Evolutionary conservation across 805 yeast genomes (phyloP), one percentile per base, ranked within the genome.

Genomic region (Candida wancherniae): DNA sequence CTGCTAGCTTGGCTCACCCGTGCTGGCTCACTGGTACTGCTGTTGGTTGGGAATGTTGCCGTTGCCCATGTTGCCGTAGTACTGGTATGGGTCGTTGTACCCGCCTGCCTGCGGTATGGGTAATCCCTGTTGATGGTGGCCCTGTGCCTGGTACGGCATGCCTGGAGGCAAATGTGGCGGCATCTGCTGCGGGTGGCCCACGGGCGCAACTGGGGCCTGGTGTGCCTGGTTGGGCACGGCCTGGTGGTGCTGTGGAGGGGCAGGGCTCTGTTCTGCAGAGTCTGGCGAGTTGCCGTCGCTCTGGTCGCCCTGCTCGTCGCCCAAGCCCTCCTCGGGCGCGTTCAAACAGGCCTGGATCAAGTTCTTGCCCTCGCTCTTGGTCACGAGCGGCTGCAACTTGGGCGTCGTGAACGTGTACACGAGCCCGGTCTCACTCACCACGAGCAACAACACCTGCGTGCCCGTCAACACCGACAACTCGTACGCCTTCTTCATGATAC

Each of bases 341-440:
- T 90, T 87, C 53, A 90, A 69, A 58, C 98, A 92, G 9, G 96
- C 94, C 67, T 92, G 97, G 52, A 90, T 90, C 51, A 90, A 74
- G 61, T 88, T 88, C 61, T 92, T 88, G 47, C 98, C 98, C 65
- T 92, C 98, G 31, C 94, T 82, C 62, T 90, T 88, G 24, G 97
- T 92, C 31, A 92, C 98, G 48, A 92, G 74, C 6, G 98, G 98
- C 64, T 92, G 97, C 55, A 92, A 77, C 63, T 92, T 92, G 37
- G 98, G 98, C n/a, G 98, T 92, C 35, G 97, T 90, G 60, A 92
- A 92, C 13, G 98, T 92, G 63, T 92, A 92, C 33, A 92, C 98
- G 41, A 92, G 77, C 10, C 98, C 98, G n/a, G 98, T 92, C 61
- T 92, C 98, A 32, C 94, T 82, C 18, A 92, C 98, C 34, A 92